Conservation (phyloP, 768 basidiomycete species). For the Boletus rubescentipes region DNA sequence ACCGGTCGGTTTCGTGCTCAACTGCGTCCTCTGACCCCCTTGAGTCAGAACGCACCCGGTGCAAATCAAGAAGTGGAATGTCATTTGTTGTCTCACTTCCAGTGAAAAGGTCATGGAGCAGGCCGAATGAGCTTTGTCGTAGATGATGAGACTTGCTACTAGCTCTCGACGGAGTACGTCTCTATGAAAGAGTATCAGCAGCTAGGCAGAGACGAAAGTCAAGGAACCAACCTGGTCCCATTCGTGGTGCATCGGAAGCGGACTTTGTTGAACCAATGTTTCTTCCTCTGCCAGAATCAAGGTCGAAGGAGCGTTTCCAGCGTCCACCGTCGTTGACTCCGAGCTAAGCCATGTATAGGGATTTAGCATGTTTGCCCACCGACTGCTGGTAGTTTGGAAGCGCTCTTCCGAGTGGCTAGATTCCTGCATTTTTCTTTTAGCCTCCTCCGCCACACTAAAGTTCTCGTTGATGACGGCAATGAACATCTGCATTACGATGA, state of each 20-base stretch:
- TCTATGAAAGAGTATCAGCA: slow-evolving; percentile 21
- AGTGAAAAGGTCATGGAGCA: slow-evolving; percentile 65
- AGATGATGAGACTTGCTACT: slow-evolving; percentile 46
- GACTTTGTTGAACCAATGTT: slow-evolving; percentile 65
- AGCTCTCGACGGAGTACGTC: slow-evolving; percentile 14
- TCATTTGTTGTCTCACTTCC: slow-evolving; percentile 52
- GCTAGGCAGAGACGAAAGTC: background rate
- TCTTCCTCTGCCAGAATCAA: slow-evolving; percentile 79
- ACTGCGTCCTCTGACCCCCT: slow-evolving; percentile 24
- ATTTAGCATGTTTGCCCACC: slow-evolving; percentile 75
- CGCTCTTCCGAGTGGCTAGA: slow-evolving; percentile 64
- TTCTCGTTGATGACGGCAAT: slow-evolving; percentile 97
- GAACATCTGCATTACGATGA: slow-evolving; percentile 92
- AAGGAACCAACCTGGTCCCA: slow-evolving; percentile 29
- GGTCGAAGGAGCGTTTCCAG: slow-evolving; percentile 68
- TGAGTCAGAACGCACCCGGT: slow-evolving; percentile 35
- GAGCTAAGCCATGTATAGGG: slow-evolving; percentile 82
- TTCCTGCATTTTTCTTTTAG: slow-evolving; percentile 79
- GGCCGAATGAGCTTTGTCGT: slow-evolving; percentile 54
- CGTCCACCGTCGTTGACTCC: slow-evolving; percentile 68
- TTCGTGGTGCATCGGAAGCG: slow-evolving; percentile 35
- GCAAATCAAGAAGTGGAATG: slow-evolving; percentile 58
- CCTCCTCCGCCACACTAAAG: slow-evolving; percentile 88
- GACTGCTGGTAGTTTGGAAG: slow-evolving; percentile 42
- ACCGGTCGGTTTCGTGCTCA: slow-evolving; percentile 69